Evolutionary conservation across 2,329 filamentous ascomycete species (phyloP).

Genomic region (Hypoxylon sp.): DNA sequence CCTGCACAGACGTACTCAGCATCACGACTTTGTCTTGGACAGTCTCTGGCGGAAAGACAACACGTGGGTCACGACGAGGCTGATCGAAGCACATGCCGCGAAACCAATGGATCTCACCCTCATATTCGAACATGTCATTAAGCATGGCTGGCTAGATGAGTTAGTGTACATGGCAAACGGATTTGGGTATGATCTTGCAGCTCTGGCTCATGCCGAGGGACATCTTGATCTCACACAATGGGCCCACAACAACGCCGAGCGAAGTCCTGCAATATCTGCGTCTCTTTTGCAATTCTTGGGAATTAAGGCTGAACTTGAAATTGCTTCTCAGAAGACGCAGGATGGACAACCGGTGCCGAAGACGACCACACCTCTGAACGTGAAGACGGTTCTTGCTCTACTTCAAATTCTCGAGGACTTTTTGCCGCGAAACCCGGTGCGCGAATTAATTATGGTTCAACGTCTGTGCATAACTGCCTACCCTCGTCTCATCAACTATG

Average conservation of each 20-base stretch:
- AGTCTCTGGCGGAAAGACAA: slow-evolving; percentile 92
- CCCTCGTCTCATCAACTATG: slow-evolving; percentile 95
- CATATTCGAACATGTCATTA: slow-evolving; percentile 83
- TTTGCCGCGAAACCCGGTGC: slow-evolving; percentile 66
- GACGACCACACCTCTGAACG: slow-evolving; percentile 79
- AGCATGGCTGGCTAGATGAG: slow-evolving; percentile 86
- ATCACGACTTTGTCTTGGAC: slow-evolving; percentile 89
- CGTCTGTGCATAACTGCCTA: slow-evolving; percentile 92
- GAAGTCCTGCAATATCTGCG: slow-evolving; percentile 74
- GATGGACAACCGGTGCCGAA: slow-evolving; percentile 67
- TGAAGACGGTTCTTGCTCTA: slow-evolving; percentile 86
- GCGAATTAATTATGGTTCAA: slow-evolving; percentile 84
- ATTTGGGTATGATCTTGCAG: slow-evolving; percentile 88
- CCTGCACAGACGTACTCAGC: slow-evolving; percentile 78
- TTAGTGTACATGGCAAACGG: slow-evolving; percentile 83
- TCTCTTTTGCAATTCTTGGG: slow-evolving; percentile 83
- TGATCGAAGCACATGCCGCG: slow-evolving; percentile 80
- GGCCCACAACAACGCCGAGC: slow-evolving; percentile 77
- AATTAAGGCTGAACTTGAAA: slow-evolving; percentile 85
- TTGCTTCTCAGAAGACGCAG: slow-evolving; percentile 77
- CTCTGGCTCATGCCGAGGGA: slow-evolving; percentile 83
- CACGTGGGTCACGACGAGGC: slow-evolving; percentile 83
- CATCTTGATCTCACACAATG: slow-evolving; percentile 85
- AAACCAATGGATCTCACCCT: slow-evolving; percentile 74
- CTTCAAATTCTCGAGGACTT: slow-evolving; percentile 83